Percentiles rank a stretch among this genome's conserved stretches.
These are phyloP conservation scores for Melocanna baccifera DNA, from an alignment of 176 grass and related monocot genomes.

Conservation along the genomic window DNA sequence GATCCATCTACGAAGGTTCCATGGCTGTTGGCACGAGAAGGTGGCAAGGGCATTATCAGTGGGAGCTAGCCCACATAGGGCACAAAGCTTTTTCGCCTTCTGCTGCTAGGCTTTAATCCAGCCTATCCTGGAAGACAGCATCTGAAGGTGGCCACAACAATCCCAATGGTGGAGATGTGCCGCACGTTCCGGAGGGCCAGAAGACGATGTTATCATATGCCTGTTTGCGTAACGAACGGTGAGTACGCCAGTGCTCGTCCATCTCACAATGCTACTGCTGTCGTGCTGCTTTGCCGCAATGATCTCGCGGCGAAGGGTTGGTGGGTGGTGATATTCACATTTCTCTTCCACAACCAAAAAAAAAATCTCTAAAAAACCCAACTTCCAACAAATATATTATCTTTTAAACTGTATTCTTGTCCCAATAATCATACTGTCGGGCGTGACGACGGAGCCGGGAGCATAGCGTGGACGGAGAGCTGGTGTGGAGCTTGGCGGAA, in stretches of 20 bases:
- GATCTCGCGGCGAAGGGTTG: neutral
- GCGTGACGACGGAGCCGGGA: too few relatives aligned
- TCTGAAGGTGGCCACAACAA: neutral
- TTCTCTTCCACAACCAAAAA: too few relatives aligned
- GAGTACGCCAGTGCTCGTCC: neutral
- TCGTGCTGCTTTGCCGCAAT: neutral
- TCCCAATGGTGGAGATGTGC: neutral
- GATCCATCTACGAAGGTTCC: neutral
- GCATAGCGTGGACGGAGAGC: too few relatives aligned
- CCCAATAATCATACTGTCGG: too few relatives aligned
- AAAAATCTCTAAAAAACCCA: too few relatives aligned
- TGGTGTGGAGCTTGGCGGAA: too few relatives aligned
- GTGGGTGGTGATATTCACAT: too few relatives aligned
- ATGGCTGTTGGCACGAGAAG: neutral
- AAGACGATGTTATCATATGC: neutral
- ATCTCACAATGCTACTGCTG: neutral
- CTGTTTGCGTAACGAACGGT: too few relatives aligned
- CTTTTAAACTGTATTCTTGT: too few relatives aligned
- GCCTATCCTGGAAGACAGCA: too few relatives aligned
- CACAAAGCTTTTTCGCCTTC: neutral
- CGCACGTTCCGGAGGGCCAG: neutral
- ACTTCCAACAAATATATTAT: too few relatives aligned
- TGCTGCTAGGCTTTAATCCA: neutral
- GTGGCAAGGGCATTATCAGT: neutral
- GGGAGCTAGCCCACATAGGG: neutral